These are phyloP conservation scores for Hymenoscyphus albidus DNA, from an alignment of 2,329 filamentous ascomycete species.

Conservation along the genomic window DNA sequence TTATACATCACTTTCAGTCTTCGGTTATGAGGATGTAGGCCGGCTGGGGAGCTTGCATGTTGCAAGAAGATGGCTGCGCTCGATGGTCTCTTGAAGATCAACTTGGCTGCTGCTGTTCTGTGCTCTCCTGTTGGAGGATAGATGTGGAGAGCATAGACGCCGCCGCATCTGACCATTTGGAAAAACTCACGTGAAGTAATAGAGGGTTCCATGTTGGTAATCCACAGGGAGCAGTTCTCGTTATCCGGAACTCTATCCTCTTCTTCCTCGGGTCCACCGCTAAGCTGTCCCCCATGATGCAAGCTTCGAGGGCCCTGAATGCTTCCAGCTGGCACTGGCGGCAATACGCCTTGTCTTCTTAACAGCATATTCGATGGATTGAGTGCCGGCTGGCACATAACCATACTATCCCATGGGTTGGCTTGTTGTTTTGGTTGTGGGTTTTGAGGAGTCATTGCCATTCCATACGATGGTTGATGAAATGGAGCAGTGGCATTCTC, in stretches of 20 bases:
- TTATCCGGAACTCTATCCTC: background rate
- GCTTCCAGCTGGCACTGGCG: background rate
- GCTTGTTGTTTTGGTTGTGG: background rate
- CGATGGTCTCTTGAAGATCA: constrained; percentile 7
- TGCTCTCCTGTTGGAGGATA: background rate
- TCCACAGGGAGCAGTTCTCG: background rate
- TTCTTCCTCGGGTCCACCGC: background rate
- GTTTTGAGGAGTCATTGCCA: background rate
- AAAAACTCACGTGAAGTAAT: constrained; percentile 1
- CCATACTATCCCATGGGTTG: background rate
- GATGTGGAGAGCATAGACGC: constrained; percentile 3
- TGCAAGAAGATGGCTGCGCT: background rate
- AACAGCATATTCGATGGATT: background rate
- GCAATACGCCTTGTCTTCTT: background rate
- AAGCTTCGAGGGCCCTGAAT: background rate
- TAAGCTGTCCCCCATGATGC: background rate
- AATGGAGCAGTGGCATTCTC: background rate
- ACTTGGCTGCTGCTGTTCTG: background rate
- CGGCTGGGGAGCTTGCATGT: background rate
- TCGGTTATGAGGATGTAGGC: background rate
- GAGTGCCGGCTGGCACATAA: background rate
- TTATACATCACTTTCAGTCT: constrained; percentile 5
- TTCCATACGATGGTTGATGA: background rate
- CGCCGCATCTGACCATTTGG: constrained; percentile 6
- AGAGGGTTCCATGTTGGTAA: background rate